These are phyloP conservation scores for Sphaerulina vaccinii DNA, from an alignment of 2,329 filamentous ascomycete species.

Conservation along the genomic window DNA sequence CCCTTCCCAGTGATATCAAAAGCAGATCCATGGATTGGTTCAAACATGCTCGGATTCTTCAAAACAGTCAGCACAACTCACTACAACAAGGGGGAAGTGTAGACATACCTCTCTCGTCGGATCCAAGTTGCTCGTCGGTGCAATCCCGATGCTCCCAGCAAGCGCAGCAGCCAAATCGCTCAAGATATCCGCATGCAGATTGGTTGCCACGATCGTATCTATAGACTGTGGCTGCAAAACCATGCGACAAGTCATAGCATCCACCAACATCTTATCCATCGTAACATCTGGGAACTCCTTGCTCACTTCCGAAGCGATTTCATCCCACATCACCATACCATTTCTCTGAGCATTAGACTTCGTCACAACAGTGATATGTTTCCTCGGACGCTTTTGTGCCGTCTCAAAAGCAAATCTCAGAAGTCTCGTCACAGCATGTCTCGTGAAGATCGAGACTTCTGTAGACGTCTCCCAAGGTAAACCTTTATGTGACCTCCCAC, in stretches of 20 bases:
- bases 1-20: slow-evolving; percentile 60
- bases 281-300: slow-evolving; percentile 61
- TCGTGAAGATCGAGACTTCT: slow-evolving; percentile 64
- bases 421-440: slow-evolving; percentile 58
- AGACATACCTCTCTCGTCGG: slow-evolving; percentile 49
- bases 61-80: neutral
- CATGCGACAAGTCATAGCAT: slow-evolving; percentile 66
- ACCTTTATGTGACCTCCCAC: slow-evolving; percentile 60
- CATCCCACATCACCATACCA: slow-evolving; percentile 67
- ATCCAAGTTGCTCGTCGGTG: slow-evolving; percentile 68
- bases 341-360: slow-evolving; percentile 67
- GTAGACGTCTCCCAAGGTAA: slow-evolving; percentile 61
- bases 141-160: slow-evolving; percentile 69
- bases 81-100: neutral
- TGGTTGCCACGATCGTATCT: slow-evolving; percentile 65
- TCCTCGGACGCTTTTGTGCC: slow-evolving; percentile 56
- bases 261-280: slow-evolving; percentile 64
- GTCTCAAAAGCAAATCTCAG: slow-evolving; percentile 65
- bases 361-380: slow-evolving; percentile 61
- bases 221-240: slow-evolving; percentile 59
- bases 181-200: slow-evolving; percentile 64
- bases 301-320: slow-evolving; percentile 56
- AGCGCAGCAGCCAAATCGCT: slow-evolving; percentile 70
- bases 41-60: slow-evolving; percentile 59
- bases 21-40: slow-evolving; percentile 57